Base-by-base conservation (phyloP, 2,329 filamentous ascomycete species). In the Fusarium cyanostomum region DNA sequence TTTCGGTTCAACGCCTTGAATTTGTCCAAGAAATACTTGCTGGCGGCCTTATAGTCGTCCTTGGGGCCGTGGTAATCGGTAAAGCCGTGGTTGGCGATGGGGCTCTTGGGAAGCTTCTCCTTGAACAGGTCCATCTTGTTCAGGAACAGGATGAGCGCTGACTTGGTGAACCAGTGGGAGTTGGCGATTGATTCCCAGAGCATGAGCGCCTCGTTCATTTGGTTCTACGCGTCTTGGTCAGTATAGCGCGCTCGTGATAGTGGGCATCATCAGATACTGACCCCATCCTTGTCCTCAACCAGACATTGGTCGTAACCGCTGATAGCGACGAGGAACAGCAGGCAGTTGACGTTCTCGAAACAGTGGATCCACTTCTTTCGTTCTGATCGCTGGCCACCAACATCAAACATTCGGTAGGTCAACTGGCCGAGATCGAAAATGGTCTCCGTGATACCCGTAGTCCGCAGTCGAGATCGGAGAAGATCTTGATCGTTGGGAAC, bases 351-450 rank as follows among this genome's bases (percentile, higher is more conserved):
- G 66, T 95, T 95, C 76, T 97, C 93, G 74, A 97, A 97, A 74
- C 93, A 95, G 76, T 97, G 93, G 64, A 97, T 96, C 93, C 93
- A 97, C 82, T 97, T 97, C 85, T 96, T 96, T 62, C 93, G 90
- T 78, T 97, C 93, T 26, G 93, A 96, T 70, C 93, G 85, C 75
- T 97, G 93, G 56, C 93, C 93, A 75, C 93, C 93, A 42, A 96
- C 93, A 72, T 97, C 93, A 77, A 96, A 96, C 93, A 98, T 97
- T 71, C 93, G 90, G 79, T 97, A 97, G 64, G 93, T 96, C 71
- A 97, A 85, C 72, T 94, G 90, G 60, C 93, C 93, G 12, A 96
- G 85, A 75, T 96, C 92, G 77, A 98, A 98, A 62, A 94, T 86
- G 3, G 94, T 97, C 78, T 98, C 94, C 46, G 92, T 97, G 71